A percentile compares a stretch with the other conserved stretches of the same genome.
phyloP scores from a whole-genome alignment of 192 early-diverging fungal species.

The Linnemannia elongata region DNA sequence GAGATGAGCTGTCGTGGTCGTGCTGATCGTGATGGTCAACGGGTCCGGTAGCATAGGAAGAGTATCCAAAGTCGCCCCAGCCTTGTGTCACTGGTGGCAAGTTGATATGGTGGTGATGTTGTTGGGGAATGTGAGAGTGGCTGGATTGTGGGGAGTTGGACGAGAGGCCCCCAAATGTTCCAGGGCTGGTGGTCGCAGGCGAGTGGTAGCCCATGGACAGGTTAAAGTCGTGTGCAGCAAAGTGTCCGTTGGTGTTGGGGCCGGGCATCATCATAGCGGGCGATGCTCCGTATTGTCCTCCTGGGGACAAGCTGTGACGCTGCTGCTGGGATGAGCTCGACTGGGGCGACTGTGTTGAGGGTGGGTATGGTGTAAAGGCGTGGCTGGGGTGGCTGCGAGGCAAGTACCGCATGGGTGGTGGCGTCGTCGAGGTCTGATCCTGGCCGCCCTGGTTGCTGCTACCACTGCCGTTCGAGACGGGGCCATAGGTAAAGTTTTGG shows the following conservation, averaged over 20 bases:
- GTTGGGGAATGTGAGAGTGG: conserved; percentile 15
- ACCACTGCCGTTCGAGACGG: conserved; percentile 40
- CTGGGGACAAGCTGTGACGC: conserved; percentile 49
- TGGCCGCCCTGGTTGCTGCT: conserved; percentile 9
- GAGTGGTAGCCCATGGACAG: conserved; percentile 54
- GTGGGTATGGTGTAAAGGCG: conserved; percentile 40
- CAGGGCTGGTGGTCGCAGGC: conserved; percentile 43
- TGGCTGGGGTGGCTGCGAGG: conserved; percentile 22
- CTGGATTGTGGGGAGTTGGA: conserved; percentile 40
- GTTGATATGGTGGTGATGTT: conserved; percentile 31
- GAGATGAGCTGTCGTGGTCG: conserved; percentile 46
- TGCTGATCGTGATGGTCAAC: conserved; percentile 54
- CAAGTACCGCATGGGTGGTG: conserved; percentile 46
- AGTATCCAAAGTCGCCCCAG: conserved; percentile 44
- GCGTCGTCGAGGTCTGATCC: conserved; percentile 51
- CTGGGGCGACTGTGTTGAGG: conserved; percentile 49
- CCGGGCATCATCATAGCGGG: conserved; percentile 57
- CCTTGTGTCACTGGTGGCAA: conserved; percentile 51
- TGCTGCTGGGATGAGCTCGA: conserved; percentile 40
- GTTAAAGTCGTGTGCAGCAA: conserved; percentile 47
- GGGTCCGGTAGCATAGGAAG: conserved; percentile 39
- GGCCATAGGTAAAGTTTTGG: conserved; percentile 35
- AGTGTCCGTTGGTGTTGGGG: conserved; percentile 43
- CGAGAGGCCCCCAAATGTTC: conserved; percentile 40
- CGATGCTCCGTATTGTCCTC: conserved; percentile 39